These are phyloP conservation scores for Rhododendron ovatum DNA, from an alignment of 148 eudicot genomes.

Conservation along the genomic window DNA sequence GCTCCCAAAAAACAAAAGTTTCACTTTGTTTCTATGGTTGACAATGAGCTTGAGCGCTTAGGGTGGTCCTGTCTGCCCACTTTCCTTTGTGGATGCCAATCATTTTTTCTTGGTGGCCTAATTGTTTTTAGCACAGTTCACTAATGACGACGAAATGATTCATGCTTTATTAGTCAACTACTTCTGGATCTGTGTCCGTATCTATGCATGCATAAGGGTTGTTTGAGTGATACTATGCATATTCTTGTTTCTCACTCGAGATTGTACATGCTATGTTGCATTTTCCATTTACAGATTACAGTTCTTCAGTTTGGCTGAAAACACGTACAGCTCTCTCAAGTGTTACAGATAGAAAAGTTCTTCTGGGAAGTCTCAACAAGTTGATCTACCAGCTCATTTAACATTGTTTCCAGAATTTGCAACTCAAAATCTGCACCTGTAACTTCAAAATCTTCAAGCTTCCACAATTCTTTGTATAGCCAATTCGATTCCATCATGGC, in stretches of 20 bases:
- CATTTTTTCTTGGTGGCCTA: constrained; percentile 1
- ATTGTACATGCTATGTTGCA: not conserved
- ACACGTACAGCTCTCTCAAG: not conserved
- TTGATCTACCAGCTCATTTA: constrained; percentile 50
- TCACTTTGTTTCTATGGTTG: not conserved
- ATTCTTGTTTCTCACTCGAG: not conserved
- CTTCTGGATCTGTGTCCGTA: not conserved
- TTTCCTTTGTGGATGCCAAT: not conserved
- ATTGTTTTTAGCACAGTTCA: not conserved
- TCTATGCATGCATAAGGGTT: not conserved
- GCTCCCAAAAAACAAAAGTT: not conserved
- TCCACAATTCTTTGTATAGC: constrained; percentile 27
- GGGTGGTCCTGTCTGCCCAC: not conserved
- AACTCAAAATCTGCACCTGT: constrained; percentile 28
- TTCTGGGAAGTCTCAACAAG: constrained; percentile 13
- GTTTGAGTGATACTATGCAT: not conserved
- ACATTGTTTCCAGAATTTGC: constrained; percentile 44
- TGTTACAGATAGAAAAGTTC: not conserved
- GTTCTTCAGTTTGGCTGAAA: not conserved
- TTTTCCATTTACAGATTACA: constrained; percentile 2
- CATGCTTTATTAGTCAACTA: not conserved
- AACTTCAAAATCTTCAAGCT: constrained; percentile 33
- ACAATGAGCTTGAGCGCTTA: not conserved
- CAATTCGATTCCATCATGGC: constrained; percentile 44
- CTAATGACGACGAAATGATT: not conserved